Base-by-base conservation (phyloP, 1,284 basidiomycete genomes). In the Gymnopus androsaceus region DNA sequence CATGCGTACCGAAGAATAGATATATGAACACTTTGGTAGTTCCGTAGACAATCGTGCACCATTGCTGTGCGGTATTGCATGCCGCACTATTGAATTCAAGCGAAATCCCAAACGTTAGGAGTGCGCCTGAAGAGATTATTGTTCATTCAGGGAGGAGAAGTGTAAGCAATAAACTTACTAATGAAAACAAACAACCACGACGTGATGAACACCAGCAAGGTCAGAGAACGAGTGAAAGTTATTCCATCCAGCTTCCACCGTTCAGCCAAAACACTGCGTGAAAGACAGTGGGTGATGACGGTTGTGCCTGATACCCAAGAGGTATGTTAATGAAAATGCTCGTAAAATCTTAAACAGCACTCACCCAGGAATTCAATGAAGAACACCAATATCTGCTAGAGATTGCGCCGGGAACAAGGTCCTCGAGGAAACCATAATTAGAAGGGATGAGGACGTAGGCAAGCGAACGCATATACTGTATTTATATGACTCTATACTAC, bases 111-210 rank as follows among this genome's bases (percentile, higher is more conserved):
- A 57, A 57, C 3, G 44, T 53, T 15, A 57, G 21, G 30, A 53
- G 25, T 4, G 42, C 41, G 28, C 33, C 50, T 57, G n/a, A 27
- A 33, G 40, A 28, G 1, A 0, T 19, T 17, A 23, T 5, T 15
- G 15, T 14, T 19, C 3, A 14, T 2, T n/a, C 4, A 14, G 33
- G 7, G 3, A n/a, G 15, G 55, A 37, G 2, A 12, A 14, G 19
- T 21, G n/a, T 23, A 25, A 1, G 15, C 12, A 30, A 30, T 45
- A 30, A 25, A 54, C 56, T 3, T 21, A 58, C 56, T 54, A 3
- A 42, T 40, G 38, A 54, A 58, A 17, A 58, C 19, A 27, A 58
- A 58, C 4, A 47, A 33, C 56, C 56, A 58, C 6, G 56, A 58
- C 7, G 30, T 46, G 7, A 54, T 7, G 37, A 58, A 54, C 11